Conservation (phyloP, 2,329 filamentous ascomycete genomes). For the Colletotrichum tofieldiae region DNA sequence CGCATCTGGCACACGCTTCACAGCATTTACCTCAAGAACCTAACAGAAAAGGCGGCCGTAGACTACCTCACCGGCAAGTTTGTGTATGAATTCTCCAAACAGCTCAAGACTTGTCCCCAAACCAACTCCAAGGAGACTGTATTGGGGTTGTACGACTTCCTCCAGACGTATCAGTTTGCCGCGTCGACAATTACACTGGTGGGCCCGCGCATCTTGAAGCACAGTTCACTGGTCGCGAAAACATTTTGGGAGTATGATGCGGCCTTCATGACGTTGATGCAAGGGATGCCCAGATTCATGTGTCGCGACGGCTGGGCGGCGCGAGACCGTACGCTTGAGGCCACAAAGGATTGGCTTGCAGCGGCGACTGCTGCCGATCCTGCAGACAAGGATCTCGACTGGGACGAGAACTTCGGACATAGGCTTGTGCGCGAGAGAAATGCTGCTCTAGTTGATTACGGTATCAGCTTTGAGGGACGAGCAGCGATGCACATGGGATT, state of each 20-base stretch:
- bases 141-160: constrained; percentile 44
- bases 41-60: constrained; percentile 17
- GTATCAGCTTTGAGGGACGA: constrained; percentile 45
- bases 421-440: constrained; percentile 47
- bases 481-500: constrained; percentile 47
- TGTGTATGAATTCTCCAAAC: constrained; percentile 6
- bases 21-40: constrained; percentile 42
- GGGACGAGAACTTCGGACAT: constrained; percentile 46
- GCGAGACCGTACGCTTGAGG: constrained; percentile 44
- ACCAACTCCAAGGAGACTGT: constrained; percentile 21
- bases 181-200: constrained; percentile 46
- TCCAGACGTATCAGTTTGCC: constrained; percentile 47
- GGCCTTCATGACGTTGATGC: constrained; percentile 46
- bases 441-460: constrained; percentile 46
- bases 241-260: constrained; percentile 46
- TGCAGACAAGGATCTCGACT: constrained; percentile 36
- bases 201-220: constrained; percentile 39
- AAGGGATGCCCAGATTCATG: constrained; percentile 45
- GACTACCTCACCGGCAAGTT: constrained; percentile 9
- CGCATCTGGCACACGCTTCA: constrained; percentile 47
- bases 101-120: constrained; percentile 10
- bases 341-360: constrained; percentile 40
- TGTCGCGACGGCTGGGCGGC: constrained; percentile 45
- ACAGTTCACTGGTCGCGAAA: constrained; percentile 44
- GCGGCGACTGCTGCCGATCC: constrained; percentile 41